These are phyloP conservation scores for Acacia acuminata DNA, from an alignment of 306 rosid genomes.

Conservation along the genomic window DNA sequence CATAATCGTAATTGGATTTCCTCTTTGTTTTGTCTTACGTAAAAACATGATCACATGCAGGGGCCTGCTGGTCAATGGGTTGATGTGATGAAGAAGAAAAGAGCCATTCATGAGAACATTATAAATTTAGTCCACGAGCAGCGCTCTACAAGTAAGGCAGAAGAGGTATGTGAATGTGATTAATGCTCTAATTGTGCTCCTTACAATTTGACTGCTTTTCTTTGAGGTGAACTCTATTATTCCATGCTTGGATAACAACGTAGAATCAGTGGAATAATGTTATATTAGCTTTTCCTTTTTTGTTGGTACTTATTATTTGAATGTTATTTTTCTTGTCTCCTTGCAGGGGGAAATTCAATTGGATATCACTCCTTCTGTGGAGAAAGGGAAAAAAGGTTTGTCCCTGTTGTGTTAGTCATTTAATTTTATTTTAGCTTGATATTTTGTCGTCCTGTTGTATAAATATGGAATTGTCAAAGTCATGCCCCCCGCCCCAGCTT, in stretches of 20 bases:
- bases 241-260: not conserved
- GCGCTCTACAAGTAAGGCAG: conserved; percentile 44
- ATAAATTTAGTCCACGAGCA: conserved; percentile 73
- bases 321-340: conserved; percentile 17
- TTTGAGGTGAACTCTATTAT: not conserved
- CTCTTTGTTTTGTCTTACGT: conserved; percentile 18
- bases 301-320: conserved; percentile 11
- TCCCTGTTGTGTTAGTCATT: conserved; percentile 9
- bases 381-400: conserved; percentile 65
- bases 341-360: conserved; percentile 59
- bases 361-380: conserved; percentile 45
- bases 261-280: conserved; percentile 14
- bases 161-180: conserved; percentile 46
- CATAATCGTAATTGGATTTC: conserved; percentile 13
- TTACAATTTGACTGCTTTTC: not conserved
- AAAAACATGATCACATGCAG: conserved; percentile 46
- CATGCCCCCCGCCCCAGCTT: not conserved
- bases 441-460: conserved; percentile 17
- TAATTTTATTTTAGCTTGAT: not conserved
- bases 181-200: conserved; percentile 20
- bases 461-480: not conserved
- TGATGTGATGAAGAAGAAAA: conserved; percentile 92
- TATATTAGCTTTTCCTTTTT: conserved; percentile 19
- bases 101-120: conserved; percentile 81
- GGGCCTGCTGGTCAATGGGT: conserved; percentile 79